Conservation (phyloP, 352 stramenopile species). For the Pythium oligandrum region DNA sequence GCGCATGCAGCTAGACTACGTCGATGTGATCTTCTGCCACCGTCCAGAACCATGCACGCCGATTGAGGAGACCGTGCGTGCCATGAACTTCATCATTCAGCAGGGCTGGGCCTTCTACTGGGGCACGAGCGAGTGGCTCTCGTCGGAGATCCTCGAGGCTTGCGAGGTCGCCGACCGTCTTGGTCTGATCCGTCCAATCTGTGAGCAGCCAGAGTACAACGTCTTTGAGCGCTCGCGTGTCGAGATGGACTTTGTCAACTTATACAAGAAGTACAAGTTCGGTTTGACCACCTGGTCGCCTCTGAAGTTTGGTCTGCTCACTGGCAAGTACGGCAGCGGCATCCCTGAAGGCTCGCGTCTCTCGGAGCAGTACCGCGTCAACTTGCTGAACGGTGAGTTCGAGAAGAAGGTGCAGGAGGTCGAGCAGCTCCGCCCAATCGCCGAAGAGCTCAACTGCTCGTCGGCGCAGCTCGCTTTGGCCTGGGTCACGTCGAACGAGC, state of each 20-base stretch:
- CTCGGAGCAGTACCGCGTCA: constrained; percentile 21
- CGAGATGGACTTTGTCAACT: constrained; percentile 34
- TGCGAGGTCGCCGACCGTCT: constrained; percentile 26
- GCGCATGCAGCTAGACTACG: constrained; percentile 35
- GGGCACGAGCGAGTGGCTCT: constrained; percentile 48
- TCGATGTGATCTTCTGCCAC: constrained; percentile 39
- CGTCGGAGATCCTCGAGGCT: constrained; percentile 36
- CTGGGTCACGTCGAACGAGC: constrained; percentile 36
- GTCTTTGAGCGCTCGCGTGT: constrained; percentile 36
- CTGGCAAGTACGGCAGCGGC: constrained; percentile 39
- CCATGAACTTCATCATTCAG: constrained; percentile 41
- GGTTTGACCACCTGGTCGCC: constrained; percentile 37
- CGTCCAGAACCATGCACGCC: constrained; percentile 25
- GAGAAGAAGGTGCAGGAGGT: constrained; percentile 10
- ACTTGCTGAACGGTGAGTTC: constrained; percentile 12
- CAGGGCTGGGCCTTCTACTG: constrained; percentile 41
- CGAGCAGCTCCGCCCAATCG: constrained; percentile 17
- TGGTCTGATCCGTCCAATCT: constrained; percentile 24
- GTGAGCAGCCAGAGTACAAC: constrained; percentile 60
- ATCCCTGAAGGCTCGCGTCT: constrained; percentile 15
- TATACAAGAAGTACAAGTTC: constrained; percentile 33
- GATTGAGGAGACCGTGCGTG: constrained; percentile 42
- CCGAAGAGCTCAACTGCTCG: constrained; percentile 28
- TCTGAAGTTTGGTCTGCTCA: constrained; percentile 32
- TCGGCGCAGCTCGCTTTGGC: constrained; percentile 36